Percentiles rank a stretch among this genome's conserved stretches.
Conservation (phyloP, 768 basidiomycete genomes). For the Pulveroboletus ravenelii region DNA sequence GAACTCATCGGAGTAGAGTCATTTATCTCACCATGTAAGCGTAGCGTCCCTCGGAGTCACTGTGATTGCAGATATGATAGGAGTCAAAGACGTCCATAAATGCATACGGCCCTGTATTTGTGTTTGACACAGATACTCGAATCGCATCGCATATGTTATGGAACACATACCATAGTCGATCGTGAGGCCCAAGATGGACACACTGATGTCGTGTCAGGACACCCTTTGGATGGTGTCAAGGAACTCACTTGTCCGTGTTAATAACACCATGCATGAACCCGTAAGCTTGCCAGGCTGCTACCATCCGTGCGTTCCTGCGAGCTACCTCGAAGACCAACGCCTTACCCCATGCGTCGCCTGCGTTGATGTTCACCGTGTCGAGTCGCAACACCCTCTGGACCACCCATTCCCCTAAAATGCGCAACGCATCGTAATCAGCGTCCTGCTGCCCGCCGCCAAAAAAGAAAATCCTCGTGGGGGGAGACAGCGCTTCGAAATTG, state of each 20-base stretch:
- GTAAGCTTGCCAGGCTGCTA: conserved; percentile 92
- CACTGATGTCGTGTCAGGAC: conserved; percentile 37
- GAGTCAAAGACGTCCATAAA: conserved; percentile 93
- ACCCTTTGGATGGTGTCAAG: neutral
- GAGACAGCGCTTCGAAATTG: conserved; percentile 81
- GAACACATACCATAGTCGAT: conserved; percentile 61
- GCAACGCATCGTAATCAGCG: conserved; percentile 69
- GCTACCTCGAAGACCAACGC: conserved; percentile 74
- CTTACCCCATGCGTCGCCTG: conserved; percentile 63
- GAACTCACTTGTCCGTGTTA: conserved; percentile 88
- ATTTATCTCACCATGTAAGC: conserved; percentile 49
- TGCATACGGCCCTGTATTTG: conserved; percentile 69
- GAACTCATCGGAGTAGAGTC: neutral
- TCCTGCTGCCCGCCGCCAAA: conserved; percentile 76
- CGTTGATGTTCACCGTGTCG: conserved; percentile 32
- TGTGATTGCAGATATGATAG: conserved; percentile 87
- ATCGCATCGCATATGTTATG: neutral
- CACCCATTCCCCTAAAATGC: conserved; percentile 75
- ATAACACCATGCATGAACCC: conserved; percentile 97
- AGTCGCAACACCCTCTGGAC: conserved; percentile 53
- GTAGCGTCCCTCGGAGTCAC: conserved; percentile 74
- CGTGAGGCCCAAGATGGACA: conserved; percentile 70
- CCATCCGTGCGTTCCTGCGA: conserved; percentile 84
- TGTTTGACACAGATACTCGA: neutral
- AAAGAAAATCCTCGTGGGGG: conserved; percentile 57